These are phyloP conservation scores for Vaucheria bursata DNA, from an alignment of 352 stramenopile genomes.

Conservation along the genomic window DNA sequence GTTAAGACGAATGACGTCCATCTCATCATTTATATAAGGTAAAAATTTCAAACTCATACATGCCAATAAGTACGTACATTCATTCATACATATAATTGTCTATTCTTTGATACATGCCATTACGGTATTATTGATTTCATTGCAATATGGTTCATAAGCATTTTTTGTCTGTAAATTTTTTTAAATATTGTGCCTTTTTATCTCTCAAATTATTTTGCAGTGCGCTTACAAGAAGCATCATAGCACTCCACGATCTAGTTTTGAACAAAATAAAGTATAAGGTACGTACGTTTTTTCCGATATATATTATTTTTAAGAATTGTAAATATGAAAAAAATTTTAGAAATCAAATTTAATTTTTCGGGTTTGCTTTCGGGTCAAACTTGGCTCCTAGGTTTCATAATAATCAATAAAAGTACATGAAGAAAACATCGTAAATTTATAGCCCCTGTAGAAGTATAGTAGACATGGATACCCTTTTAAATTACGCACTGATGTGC, in stretches of 20 bases:
- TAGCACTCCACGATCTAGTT: constrained; percentile 96
- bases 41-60: neutral
- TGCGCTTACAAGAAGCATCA: constrained; percentile 90
- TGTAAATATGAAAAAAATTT: neutral
- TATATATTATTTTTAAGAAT: neutral
- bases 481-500: neutral
- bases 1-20: constrained; percentile 99
- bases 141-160: neutral
- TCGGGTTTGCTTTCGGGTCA: neutral
- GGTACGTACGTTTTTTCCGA: neutral
- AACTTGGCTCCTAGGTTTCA: neutral
- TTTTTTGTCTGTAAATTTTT: neutral
- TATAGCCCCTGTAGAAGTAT: neutral
- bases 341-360: constrained; percentile 6
- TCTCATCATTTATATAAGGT: constrained; percentile 68
- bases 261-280: constrained; percentile 81
- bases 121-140: neutral
- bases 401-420: neutral
- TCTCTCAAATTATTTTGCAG: constrained; percentile 18
- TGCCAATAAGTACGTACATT: neutral
- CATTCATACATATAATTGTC: constrained; percentile 57
- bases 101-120: neutral
- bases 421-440: neutral
- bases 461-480: neutral
- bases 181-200: neutral